Evolutionary conservation across 2,329 filamentous ascomycete species (phyloP).

Genomic region (Bipolaris gigantea): DNA sequence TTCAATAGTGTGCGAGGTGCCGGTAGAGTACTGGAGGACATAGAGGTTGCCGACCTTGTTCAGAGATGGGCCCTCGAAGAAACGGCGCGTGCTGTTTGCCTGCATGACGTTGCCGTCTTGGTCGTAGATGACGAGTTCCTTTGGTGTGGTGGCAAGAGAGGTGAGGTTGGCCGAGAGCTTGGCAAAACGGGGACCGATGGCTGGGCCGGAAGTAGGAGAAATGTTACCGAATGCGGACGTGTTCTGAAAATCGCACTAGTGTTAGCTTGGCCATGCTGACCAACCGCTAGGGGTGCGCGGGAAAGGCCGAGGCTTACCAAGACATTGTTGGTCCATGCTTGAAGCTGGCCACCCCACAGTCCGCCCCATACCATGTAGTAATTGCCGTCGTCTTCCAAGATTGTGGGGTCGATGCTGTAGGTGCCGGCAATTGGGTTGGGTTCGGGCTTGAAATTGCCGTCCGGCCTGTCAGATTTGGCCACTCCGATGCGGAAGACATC

Average conservation of each 20-base stretch:
- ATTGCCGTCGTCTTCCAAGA: conserved; percentile 67
- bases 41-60: conserved; percentile 69
- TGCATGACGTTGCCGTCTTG: conserved; percentile 59
- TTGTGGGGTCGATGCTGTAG: conserved; percentile 74
- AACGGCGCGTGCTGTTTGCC: conserved; percentile 70
- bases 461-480: conserved; percentile 62
- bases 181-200: conserved; percentile 67
- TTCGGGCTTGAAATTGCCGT: conserved; percentile 69
- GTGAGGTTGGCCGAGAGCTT: conserved; percentile 66
- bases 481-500: conserved; percentile 74
- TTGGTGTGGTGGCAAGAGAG: conserved; percentile 56
- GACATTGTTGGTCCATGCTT: conserved; percentile 66
- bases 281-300: not conserved
- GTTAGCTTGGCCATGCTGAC: not conserved
- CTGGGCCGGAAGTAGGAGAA: conserved; percentile 43
- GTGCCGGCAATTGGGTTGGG: conserved; percentile 65
- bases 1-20: conserved; percentile 72
- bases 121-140: conserved; percentile 65
- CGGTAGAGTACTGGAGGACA: conserved; percentile 76
- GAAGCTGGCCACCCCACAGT: conserved; percentile 76
- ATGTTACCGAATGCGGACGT: conserved; percentile 5
- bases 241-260: conserved; percentile 10
- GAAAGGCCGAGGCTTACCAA: conserved; percentile 53
- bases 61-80: conserved; percentile 79
- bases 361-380: conserved; percentile 75